Evolutionary conservation across 164 flowering plant genomes (phyloP), one percentile per base, ranked within the genome.

Genomic region (Stephania yunnanensis): DNA sequence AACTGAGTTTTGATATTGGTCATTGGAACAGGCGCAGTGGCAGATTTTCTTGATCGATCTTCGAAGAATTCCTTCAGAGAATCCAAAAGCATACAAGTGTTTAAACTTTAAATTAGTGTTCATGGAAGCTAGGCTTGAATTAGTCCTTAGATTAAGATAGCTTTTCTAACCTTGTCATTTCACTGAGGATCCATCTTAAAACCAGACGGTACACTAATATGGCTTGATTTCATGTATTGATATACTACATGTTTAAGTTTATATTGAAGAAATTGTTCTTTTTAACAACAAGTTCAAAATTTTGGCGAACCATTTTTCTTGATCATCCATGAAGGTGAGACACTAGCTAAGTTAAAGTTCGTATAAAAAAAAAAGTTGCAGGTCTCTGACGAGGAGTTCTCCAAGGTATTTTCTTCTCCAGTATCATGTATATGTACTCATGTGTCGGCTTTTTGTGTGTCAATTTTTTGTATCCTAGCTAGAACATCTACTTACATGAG

Each of bases 241-340:
- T 25, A 25, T 25, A 25, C 25, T 25, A 25, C 25, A 25, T 25
- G 25, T 25, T 25, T 25, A 25, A 25, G 25, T 25, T 25, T 25
- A 25, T 25, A 25, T 25, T 25, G 25, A 25, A 25, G 25, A 25
- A 25, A 25, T 25, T 25, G 25, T 25, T 25, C 25, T 25, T 25
- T 25, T 25, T 25, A 0, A 25, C 25, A 25, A 25, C 25, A 25
- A 25, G 25, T 25, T 25, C 25, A 25, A 25, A 25, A 25, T 25
- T 25, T 25, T 25, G 25, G 25, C 25, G 25, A 25, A 25, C 25
- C 25, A 25, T 25, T 25, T 25, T 25, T 25, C 86, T 76, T 91
- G 79, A 87, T 87, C 64, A 89, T 92, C 71, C 91, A 78, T 71
- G 95, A 91, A 74, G 91, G 88, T 29, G 97, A 91, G 79, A 89